Conservation (phyloP, 1,139 yeast genomes). For the Magnusiomyces suaveolens region DNA sequence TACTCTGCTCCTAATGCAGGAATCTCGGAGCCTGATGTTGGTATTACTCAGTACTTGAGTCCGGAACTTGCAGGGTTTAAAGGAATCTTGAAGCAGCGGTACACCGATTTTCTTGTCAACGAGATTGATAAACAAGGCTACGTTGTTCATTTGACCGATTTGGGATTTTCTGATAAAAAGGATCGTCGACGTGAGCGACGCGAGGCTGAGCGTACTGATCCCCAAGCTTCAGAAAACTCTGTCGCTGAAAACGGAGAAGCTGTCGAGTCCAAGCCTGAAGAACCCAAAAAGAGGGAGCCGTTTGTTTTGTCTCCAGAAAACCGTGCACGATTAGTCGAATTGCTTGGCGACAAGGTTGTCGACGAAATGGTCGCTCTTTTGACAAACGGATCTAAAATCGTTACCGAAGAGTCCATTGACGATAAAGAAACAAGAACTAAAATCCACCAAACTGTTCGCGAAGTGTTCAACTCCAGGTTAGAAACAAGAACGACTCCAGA, state of each 20-base stretch:
- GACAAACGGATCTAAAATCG: slow-evolving; percentile 48
- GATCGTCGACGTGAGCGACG: slow-evolving; percentile 43
- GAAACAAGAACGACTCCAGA: slow-evolving; percentile 70
- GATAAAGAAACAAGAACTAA: slow-evolving; percentile 66
- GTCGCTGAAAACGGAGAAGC: slow-evolving; percentile 20
- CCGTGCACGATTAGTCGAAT: slow-evolving; percentile 37
- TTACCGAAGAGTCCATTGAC: slow-evolving; percentile 47
- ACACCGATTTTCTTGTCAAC: slow-evolving; percentile 90
- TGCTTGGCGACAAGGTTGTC: slow-evolving; percentile 54
- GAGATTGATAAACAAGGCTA: slow-evolving; percentile 63
- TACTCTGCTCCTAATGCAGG: slow-evolving; percentile 23
- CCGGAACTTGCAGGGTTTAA: slow-evolving; percentile 50
- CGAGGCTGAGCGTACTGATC: slow-evolving; percentile 32
- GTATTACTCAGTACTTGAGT: slow-evolving; percentile 64
- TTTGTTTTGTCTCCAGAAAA: slow-evolving; percentile 21
- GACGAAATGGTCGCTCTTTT: slow-evolving; percentile 46
- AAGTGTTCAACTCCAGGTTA: slow-evolving; percentile 60
- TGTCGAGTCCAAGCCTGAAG: slow-evolving; percentile 10
- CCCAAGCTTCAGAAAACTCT: slow-evolving; percentile 34
- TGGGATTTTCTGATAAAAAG: slow-evolving; percentile 54
- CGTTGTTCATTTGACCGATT: slow-evolving; percentile 66
- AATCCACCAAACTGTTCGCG: slow-evolving; percentile 67
- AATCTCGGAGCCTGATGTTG: slow-evolving; percentile 64
- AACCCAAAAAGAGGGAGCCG: slow-evolving; percentile 12
- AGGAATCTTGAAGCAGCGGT: slow-evolving; percentile 78